These are phyloP conservation scores for Drosera capensis DNA, from an alignment of 148 eudicot genomes.

Conservation along the genomic window DNA sequence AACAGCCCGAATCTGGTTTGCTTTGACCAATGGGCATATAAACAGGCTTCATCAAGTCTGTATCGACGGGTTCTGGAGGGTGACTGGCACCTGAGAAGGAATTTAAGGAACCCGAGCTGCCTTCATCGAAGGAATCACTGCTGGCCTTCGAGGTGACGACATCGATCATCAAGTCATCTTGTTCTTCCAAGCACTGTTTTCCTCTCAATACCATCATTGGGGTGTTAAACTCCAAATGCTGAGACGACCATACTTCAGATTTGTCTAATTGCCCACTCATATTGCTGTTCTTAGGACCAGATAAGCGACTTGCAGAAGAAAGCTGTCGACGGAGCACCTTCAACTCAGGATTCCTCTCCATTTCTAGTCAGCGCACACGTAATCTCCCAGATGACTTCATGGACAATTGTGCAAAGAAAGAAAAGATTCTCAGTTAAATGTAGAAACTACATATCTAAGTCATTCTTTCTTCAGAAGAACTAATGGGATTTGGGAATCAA, in stretches of 20 bases:
- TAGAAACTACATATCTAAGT: not conserved
- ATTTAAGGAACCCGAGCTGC: slow-evolving; percentile 5
- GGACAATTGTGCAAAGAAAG: not conserved
- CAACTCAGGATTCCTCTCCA: slow-evolving; percentile 8
- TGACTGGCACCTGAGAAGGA: slow-evolving; percentile 10
- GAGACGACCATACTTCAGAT: not conserved
- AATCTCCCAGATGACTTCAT: slow-evolving; percentile 4
- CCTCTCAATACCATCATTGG: slow-evolving; percentile 6
- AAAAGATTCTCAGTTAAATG: not conserved
- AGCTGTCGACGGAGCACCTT: slow-evolving; percentile 7
- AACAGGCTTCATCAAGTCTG: slow-evolving; percentile 4
- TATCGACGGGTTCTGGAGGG: slow-evolving; percentile 8
- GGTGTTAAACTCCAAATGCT: slow-evolving; percentile 3
- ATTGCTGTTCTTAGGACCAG: not conserved
- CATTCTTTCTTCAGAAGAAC: not conserved
- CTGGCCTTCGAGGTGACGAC: slow-evolving; percentile 3
- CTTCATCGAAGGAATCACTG: slow-evolving; percentile 9
- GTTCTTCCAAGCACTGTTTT: slow-evolving; percentile 5
- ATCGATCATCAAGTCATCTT: slow-evolving; percentile 4
- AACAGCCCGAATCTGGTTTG: slow-evolving; percentile 5
- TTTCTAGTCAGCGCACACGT: slow-evolving; percentile 5
- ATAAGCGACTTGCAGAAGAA: slow-evolving; percentile 3
- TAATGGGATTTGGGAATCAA: not conserved
- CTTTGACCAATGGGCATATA: slow-evolving; percentile 6
- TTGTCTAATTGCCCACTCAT: not conserved